phyloP scores from a whole-genome alignment of 2,329 filamentous ascomycete genomes.

The Colletotrichum spaethianum region DNA sequence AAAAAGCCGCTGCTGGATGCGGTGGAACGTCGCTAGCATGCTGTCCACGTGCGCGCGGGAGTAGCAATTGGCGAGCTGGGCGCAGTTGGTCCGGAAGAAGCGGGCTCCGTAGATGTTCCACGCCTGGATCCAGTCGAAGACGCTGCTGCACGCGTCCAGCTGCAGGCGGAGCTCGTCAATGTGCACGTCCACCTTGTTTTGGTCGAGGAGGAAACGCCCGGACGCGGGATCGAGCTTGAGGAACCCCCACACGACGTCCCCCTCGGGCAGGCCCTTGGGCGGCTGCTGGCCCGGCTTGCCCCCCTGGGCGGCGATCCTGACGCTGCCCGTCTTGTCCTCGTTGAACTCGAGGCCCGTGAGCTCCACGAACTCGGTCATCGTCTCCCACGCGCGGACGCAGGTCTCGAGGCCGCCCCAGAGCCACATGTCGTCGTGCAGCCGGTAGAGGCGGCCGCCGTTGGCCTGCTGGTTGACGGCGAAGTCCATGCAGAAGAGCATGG shows the following conservation, averaged over 20 bases:
- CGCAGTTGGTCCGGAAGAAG: conserved; percentile 73
- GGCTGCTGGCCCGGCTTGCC: neutral
- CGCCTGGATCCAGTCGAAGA: conserved; percentile 72
- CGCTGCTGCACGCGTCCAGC: conserved; percentile 64
- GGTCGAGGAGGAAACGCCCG: conserved; percentile 69
- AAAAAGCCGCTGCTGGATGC: conserved; percentile 68
- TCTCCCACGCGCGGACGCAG: conserved; percentile 66
- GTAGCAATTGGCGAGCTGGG: conserved; percentile 67
- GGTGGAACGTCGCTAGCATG: conserved; percentile 65
- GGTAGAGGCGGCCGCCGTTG: conserved; percentile 66
- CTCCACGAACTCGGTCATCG: conserved; percentile 64
- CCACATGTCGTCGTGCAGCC: conserved; percentile 76
- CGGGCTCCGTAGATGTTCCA: conserved; percentile 71
- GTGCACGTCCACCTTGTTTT: conserved; percentile 67
- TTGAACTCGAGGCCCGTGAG: conserved; percentile 70
- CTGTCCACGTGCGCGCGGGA: conserved; percentile 68
- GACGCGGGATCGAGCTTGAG: conserved; percentile 63
- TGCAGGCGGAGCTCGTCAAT: conserved; percentile 70
- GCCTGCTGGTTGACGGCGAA: conserved; percentile 72
- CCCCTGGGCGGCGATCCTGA: conserved; percentile 52
- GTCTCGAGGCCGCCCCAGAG: conserved; percentile 68
- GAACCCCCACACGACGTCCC: conserved; percentile 72
- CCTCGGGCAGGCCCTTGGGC: conserved; percentile 58
- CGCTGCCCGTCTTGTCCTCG: conserved; percentile 69
- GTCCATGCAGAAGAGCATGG: conserved; percentile 73